A percentile compares a stretch with the other conserved stretches of the same genome.
Evolutionary conservation across 345 rosid species (phyloP).

Genomic region (Pelargonium nanum): DNA sequence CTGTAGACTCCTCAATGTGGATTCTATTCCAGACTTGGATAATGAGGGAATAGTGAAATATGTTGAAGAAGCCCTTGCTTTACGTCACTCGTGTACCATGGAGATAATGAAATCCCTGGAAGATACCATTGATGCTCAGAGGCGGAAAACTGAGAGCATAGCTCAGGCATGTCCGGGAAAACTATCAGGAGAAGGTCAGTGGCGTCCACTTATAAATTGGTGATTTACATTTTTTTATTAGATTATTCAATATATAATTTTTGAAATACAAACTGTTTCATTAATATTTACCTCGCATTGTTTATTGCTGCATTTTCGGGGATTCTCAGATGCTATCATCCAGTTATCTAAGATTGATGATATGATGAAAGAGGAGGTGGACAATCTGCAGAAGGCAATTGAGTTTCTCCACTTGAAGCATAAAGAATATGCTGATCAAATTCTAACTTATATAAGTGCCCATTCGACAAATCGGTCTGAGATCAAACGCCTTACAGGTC

Average conservation of each 20-base stretch:
- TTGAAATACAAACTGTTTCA: not conserved
- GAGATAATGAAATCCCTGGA: conserved; percentile 63
- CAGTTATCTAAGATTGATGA: conserved; percentile 60
- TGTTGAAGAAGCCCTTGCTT: conserved; percentile 56
- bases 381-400: conserved; percentile 44
- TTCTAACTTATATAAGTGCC: conserved; percentile 37
- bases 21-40: conserved; percentile 34
- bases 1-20: conserved; percentile 60
- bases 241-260: conserved; percentile 8
- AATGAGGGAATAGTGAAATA: conserved; percentile 32
- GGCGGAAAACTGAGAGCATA: conserved; percentile 43
- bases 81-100: conserved; percentile 49
- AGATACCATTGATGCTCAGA: conserved; percentile 51
- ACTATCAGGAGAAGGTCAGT: conserved; percentile 58
- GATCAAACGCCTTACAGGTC: conserved; percentile 72
- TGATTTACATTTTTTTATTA: conserved; percentile 11
- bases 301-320: not conserved
- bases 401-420: conserved; percentile 59
- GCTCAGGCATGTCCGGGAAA: conserved; percentile 31
- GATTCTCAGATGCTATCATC: conserved; percentile 37
- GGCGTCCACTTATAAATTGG: conserved; percentile 14
- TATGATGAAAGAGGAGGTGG: conserved; percentile 75
- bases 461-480: conserved; percentile 59
- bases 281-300: not conserved
- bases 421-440: conserved; percentile 36